Base-by-base conservation (phyloP, 2,329 filamentous ascomycete species). In the Fonsecaea pugnacius region DNA sequence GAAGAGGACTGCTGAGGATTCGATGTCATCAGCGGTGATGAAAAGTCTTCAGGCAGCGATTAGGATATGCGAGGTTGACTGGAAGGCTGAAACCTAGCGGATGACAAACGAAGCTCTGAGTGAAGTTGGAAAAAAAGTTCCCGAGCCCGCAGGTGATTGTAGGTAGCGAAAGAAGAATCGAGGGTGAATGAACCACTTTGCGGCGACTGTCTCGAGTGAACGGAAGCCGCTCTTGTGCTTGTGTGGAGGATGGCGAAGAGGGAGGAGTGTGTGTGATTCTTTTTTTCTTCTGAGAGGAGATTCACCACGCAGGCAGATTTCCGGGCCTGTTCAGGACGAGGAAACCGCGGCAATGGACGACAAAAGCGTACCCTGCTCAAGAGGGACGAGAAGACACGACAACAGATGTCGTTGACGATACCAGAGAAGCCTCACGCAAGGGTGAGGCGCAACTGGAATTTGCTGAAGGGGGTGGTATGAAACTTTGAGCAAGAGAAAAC, bases 181-280 rank as follows among this genome's bases (percentile, higher is more conserved):
- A 43, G 40, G 43, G 36, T 46, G 10, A 40, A 40, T 51, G 40
- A 52, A 64, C 63, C 64, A 67, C 65, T 62, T 65, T 63, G 67
- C 66, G 67, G 69, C 70, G 70, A 71, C 70, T 71, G 64, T 70
- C 69, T 71, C 70, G 68, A 71, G 60, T 71, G 64, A 71, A 71
- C 69, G 70, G 70, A 70, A 71, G 70, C 70, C 70, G 70, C 65
- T 69, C 67, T 67, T 67, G 62, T 66, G 64, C 64, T 67, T 60
- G 59, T 58, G 62, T 66, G 53, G 60, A 50, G 62, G 65, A 61
- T 64, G 58, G 62, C 21, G 61, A 46, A 48, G 64, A 64, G 30
- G 40, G 58, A 58, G 36, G 35, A 35, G 38, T 54, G 60, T 30
- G 18, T n/a, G 59, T 54, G 52, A 33, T 51, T 27, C n/a, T 58